A percentile compares a stretch with the other conserved stretches of the same genome.
phyloP scores from a whole-genome alignment of 2,329 filamentous ascomycete genomes.

The Aspergillus nomiae region DNA sequence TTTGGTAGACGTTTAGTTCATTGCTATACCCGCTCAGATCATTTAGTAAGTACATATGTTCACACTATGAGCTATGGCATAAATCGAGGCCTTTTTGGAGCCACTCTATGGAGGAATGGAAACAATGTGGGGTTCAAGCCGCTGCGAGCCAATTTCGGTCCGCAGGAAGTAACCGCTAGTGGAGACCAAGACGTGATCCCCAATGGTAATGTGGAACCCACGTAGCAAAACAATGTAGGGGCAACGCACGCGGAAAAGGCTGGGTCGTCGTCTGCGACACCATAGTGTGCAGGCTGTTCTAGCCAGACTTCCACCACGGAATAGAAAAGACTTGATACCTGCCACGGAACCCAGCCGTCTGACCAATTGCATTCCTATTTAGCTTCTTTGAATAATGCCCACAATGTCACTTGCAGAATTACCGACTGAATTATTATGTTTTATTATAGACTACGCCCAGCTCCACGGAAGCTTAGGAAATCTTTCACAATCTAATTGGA shows the following conservation, averaged over 20 bases:
- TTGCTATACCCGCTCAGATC: not conserved
- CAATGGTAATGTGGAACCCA: not conserved
- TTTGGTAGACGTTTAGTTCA: not conserved
- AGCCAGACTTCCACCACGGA: not conserved
- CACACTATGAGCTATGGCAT: not conserved
- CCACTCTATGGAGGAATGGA: not conserved
- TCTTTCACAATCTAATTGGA: conserved; percentile 2
- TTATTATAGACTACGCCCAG: conserved; percentile 4
- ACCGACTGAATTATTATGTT: conserved; percentile 2
- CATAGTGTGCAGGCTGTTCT: not conserved
- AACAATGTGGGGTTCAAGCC: not conserved
- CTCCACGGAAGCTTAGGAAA: conserved; percentile 1
- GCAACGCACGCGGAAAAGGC: not conserved
- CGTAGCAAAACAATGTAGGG: not conserved
- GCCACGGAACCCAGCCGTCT: not conserved
- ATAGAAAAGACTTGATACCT: not conserved
- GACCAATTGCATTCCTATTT: not conserved
- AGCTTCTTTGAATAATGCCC: not conserved
- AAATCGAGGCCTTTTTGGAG: not conserved
- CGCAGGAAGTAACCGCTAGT: not conserved
- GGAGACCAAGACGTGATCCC: not conserved
- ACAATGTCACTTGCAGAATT: conserved; percentile 3
- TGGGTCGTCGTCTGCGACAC: conserved; percentile 4
- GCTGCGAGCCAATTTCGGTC: conserved; percentile 1
- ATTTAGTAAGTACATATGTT: not conserved